phyloP scores from a whole-genome alignment of 1,284 basidiomycete genomes.

The Apiotrichum sp. region DNA sequence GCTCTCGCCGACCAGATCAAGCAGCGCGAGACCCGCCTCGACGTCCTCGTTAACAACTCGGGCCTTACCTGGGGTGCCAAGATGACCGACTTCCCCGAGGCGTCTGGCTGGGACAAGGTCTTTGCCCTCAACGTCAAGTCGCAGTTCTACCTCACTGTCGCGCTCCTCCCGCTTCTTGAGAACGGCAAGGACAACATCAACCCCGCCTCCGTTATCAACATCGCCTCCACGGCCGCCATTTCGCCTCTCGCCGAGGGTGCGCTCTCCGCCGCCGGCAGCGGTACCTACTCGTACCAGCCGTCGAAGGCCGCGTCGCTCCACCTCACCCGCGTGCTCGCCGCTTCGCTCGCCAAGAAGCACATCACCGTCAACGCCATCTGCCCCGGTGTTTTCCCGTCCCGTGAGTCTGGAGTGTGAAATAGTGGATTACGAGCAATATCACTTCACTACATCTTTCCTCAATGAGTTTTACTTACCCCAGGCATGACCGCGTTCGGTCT shows the following conservation, averaged over 20 bases:
- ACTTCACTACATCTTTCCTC: too few relatives aligned
- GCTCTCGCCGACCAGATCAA: slow-evolving; percentile 14
- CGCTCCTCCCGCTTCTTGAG: slow-evolving; percentile 21
- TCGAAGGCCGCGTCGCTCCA: slow-evolving; percentile 20
- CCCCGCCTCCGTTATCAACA: slow-evolving; percentile 26
- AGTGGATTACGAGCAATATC: too few relatives aligned
- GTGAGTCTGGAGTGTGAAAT: neutral
- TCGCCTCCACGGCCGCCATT: slow-evolving; percentile 25
- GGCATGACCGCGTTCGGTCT: slow-evolving; percentile 30
- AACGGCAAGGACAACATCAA: slow-evolving; percentile 18
- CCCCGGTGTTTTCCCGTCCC: slow-evolving; percentile 35
- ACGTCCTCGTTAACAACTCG: slow-evolving; percentile 42
- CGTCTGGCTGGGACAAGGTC: slow-evolving; percentile 18
- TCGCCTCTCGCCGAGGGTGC: slow-evolving; percentile 17
- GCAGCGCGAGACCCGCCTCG: slow-evolving; percentile 24
- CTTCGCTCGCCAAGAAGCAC: slow-evolving; percentile 25
- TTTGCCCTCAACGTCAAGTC: slow-evolving; percentile 22
- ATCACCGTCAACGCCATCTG: slow-evolving; percentile 33
- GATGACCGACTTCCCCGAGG: slow-evolving; percentile 20
- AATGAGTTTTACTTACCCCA: neutral
- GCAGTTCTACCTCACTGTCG: slow-evolving; percentile 25
- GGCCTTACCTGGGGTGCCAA: slow-evolving; percentile 23
- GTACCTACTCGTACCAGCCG: slow-evolving; percentile 20
- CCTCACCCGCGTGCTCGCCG: slow-evolving; percentile 24
- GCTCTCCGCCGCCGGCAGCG: slow-evolving; percentile 20